Evolutionary conservation across 495 filamentous ascomycete species (phyloP), one percentile per base, ranked within the genome.

Genomic region (Aspergillus asperescens): DNA sequence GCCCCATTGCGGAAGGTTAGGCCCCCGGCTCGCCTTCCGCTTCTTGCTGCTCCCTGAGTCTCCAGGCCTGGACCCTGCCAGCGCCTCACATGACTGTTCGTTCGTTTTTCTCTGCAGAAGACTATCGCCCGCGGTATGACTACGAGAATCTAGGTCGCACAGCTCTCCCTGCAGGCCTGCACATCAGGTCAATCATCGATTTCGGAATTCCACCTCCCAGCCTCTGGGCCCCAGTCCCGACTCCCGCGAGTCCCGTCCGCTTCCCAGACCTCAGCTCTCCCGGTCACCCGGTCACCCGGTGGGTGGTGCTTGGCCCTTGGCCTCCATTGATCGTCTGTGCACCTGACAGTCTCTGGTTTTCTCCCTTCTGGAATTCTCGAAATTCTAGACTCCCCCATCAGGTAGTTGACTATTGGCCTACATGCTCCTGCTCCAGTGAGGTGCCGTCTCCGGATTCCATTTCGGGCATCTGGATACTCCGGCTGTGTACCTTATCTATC

Each of bases 331-430:
- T 68, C 64, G 64, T 71, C 71, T 67, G 64, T 56, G 56, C 69
- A 72, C 67, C 71, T 74, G 68, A 71, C 65, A 67, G 52, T 51
- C 60, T 61, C 52, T 57, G 64, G 60, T 70, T 73, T 70, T 67
- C 55, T 55, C 61, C 57, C 31, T 50, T 12, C 48, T 50, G 35
- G 39, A 27, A 42, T 29, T 40, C 32, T 44, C 29, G 24, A 31
- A 28, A n/a, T n/a, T n/a, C n/a, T n/a, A n/a, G n/a, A n/a, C n/a
- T n/a, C n/a, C n/a, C n/a, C n/a, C n/a, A n/a, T n/a, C n/a, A n/a
- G n/a, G n/a, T n/a, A n/a, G n/a, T n/a, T n/a, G n/a, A n/a, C n/a
- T n/a, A n/a, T n/a, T n/a, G n/a, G n/a, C n/a, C 25, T 12, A 31
- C 29, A 31, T 31, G 29, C 8, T 12, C 29, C 29, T 31, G 8